phyloP scores from a whole-genome alignment of 192 early-diverging fungal genomes.

The Coemansia sp. region DNA sequence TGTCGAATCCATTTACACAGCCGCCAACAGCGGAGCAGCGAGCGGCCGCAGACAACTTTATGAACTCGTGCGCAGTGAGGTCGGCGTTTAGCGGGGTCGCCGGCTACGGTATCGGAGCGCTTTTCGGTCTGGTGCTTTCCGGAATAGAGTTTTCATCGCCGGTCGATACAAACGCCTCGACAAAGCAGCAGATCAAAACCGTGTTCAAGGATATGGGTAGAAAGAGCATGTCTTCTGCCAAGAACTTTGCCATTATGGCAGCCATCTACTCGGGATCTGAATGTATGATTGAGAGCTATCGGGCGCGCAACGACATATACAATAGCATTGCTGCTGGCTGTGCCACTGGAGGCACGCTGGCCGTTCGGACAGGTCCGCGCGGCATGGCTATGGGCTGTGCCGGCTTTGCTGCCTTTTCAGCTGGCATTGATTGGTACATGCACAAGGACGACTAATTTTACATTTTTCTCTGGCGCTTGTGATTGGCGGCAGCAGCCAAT shows the following conservation, averaged over 20 bases:
- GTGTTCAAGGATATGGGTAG: slow-evolving; percentile 88
- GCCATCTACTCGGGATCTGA: slow-evolving; percentile 91
- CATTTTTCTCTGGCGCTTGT: slow-evolving; percentile 4
- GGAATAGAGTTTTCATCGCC: slow-evolving; percentile 83
- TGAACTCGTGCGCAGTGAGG: slow-evolving; percentile 78
- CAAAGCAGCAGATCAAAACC: slow-evolving; percentile 80
- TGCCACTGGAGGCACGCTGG: slow-evolving; percentile 84
- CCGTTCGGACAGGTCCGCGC: slow-evolving; percentile 70
- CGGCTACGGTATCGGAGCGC: slow-evolving; percentile 84
- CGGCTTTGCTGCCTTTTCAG: slow-evolving; percentile 92
- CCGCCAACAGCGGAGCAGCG: slow-evolving; percentile 40
- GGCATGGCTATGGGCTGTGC: slow-evolving; percentile 78
- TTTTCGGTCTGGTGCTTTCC: slow-evolving; percentile 92
- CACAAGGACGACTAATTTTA: slow-evolving; percentile 50
- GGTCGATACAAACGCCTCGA: slow-evolving; percentile 63
- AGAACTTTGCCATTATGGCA: slow-evolving; percentile 90
- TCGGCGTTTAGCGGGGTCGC: slow-evolving; percentile 64
- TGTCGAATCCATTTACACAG: slow-evolving; percentile 44
- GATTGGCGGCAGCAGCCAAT: neutral
- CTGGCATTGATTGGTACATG: slow-evolving; percentile 90
- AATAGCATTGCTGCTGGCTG: slow-evolving; percentile 89
- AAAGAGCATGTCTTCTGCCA: slow-evolving; percentile 78
- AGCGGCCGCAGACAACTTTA: slow-evolving; percentile 33
- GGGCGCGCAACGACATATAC: slow-evolving; percentile 92
- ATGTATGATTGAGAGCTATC: slow-evolving; percentile 94